These are phyloP conservation scores for Boletus albobrunnescens DNA, from an alignment of 1,284 basidiomycete species.

Conservation along the genomic window DNA sequence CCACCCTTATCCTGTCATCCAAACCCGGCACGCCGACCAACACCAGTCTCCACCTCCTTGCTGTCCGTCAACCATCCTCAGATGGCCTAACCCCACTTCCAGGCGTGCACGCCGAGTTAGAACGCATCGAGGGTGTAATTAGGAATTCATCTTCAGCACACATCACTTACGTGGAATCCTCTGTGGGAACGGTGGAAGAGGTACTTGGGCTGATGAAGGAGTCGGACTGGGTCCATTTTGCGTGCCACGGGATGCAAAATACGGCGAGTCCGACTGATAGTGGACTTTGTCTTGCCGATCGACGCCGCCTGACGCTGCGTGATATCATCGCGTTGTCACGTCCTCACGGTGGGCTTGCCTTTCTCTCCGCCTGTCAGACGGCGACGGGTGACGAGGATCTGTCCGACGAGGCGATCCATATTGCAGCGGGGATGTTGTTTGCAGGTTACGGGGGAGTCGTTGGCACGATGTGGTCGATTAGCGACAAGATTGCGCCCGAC, in stretches of 20 bases:
- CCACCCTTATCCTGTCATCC: too few species aligned
- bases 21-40: not conserved
- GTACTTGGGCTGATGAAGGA: not conserved
- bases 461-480: slow-evolving; percentile 1
- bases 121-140: not conserved
- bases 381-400: not conserved
- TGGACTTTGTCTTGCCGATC: not conserved
- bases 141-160: not conserved
- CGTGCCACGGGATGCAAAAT: not conserved
- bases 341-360: not conserved
- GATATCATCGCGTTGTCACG: not conserved
- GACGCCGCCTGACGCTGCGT: not conserved
- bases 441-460: not conserved
- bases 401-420: not conserved
- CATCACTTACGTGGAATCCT: not conserved
- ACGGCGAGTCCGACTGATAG: not conserved
- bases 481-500: not conserved
- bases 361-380: slow-evolving; percentile 1
- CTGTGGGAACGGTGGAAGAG: not conserved
- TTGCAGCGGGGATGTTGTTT: not conserved
- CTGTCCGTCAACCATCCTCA: not conserved
- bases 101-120: not conserved
- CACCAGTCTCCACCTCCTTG: not conserved
- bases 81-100: not conserved
- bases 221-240: not conserved